Percentiles rank a stretch among this genome's conserved stretches.
Conservation (phyloP, 2,329 filamentous ascomycete genomes). For the Dactylonectria macrodidyma region DNA sequence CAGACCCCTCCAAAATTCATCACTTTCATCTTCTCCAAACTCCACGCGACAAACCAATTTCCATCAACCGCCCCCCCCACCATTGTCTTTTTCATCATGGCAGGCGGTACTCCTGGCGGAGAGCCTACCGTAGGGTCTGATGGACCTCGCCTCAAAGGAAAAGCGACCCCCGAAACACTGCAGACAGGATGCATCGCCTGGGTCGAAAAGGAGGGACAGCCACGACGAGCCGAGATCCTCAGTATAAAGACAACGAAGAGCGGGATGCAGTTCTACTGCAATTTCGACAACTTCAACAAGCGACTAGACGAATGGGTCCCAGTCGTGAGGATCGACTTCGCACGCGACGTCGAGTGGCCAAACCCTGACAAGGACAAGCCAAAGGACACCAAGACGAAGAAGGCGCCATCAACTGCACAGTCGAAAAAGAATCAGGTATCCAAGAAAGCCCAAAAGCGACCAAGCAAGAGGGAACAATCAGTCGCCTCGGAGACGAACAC, state of each 20-base stretch:
- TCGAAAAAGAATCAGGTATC: slow-evolving; percentile 72
- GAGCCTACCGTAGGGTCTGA: slow-evolving; percentile 71
- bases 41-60: slow-evolving; percentile 32
- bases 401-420: slow-evolving; percentile 66
- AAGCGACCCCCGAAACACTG: slow-evolving; percentile 88
- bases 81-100: slow-evolving; percentile 64
- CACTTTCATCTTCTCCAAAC: slow-evolving; percentile 27
- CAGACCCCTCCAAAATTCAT: slow-evolving; percentile 45
- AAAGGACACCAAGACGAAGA: slow-evolving; percentile 84
- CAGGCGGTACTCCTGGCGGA: slow-evolving; percentile 62
- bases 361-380: slow-evolving; percentile 87
- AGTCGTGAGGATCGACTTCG: slow-evolving; percentile 85
- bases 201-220: slow-evolving; percentile 81
- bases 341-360: slow-evolving; percentile 96
- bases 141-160: slow-evolving; percentile 78
- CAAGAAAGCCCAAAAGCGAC: slow-evolving; percentile 72
- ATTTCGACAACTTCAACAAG: slow-evolving; percentile 99
- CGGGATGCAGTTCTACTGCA: slow-evolving; percentile 92
- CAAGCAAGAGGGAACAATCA: slow-evolving; percentile 69
- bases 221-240: slow-evolving; percentile 95
- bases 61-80: slow-evolving; percentile 43
- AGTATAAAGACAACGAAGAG: slow-evolving; percentile 93
- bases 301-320: slow-evolving; percentile 88
- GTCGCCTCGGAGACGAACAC: slow-evolving; percentile 68
- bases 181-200: slow-evolving; percentile 72